A percentile compares a stretch with the other conserved stretches of the same genome.
These are phyloP conservation scores for Microglena sp. DNA, from an alignment of 139 green algal species.

Conservation along the genomic window DNA sequence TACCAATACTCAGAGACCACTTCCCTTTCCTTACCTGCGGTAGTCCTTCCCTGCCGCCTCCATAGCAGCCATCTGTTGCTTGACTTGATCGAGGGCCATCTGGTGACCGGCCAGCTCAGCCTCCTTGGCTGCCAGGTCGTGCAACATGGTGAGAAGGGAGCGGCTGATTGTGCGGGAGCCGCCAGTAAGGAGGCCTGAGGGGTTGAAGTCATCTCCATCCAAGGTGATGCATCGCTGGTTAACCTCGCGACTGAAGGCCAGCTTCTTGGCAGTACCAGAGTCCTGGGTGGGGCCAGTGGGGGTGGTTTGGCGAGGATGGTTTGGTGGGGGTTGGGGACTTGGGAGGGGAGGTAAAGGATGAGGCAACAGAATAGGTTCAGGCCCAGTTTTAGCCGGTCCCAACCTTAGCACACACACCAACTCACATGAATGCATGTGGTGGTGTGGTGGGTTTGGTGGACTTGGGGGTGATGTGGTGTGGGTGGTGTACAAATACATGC, in stretches of 20 bases:
- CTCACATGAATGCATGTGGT: no score
- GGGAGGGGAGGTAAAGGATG: background rate
- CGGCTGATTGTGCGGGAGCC: background rate
- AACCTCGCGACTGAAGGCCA: constrained; percentile 87
- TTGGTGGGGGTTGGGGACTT: background rate
- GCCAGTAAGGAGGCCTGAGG: constrained; percentile 20
- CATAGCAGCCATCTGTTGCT: constrained; percentile 26
- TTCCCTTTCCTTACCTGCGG: constrained; percentile 47
- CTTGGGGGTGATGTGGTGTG: no score
- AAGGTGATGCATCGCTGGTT: constrained; percentile 80
- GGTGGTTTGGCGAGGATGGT: background rate
- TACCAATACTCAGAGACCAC: no score
- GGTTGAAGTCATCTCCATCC: constrained; percentile 96
- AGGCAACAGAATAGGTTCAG: no score
- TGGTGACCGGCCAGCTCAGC: constrained; percentile 31
- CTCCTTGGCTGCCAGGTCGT: constrained; percentile 51
- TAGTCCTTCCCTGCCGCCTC: constrained; percentile 31
- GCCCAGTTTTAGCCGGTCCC: background rate
- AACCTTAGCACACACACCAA: no score
- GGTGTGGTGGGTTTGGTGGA: no score
- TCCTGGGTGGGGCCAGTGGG: constrained; percentile 46
- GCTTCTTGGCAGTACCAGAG: constrained; percentile 70
- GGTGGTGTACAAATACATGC: no score
- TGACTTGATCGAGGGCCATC: constrained; percentile 16
- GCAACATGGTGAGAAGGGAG: constrained; percentile 53